Percentiles rank a stretch among this genome's conserved stretches.
phyloP scores from a whole-genome alignment of 495 filamentous ascomycete species.

The Amphirosellinia nigrospora region DNA sequence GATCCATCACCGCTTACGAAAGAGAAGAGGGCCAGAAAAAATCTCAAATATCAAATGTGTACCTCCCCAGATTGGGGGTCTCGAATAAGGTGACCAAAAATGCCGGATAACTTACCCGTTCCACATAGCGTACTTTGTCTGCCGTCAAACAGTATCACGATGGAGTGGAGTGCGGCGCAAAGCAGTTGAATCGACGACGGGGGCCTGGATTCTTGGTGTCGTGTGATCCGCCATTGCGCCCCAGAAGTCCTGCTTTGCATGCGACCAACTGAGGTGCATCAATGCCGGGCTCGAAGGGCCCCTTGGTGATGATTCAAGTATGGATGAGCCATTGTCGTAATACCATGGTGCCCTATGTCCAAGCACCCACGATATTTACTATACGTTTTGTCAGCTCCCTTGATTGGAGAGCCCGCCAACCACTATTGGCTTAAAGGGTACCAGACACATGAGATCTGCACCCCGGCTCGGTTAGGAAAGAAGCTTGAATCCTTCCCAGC shows the following conservation, averaged over 20 bases:
- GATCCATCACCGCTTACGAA: conserved; percentile 18
- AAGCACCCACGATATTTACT: background rate
- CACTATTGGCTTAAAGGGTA: background rate
- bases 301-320: background rate
- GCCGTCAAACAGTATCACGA: conserved; percentile 10
- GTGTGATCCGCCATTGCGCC: conserved; percentile 18
- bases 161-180: conserved; percentile 3
- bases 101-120: conserved; percentile 18
- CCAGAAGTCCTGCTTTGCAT: conserved; percentile 12
- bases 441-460: conserved; percentile 25
- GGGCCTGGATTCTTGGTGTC: conserved; percentile 22
- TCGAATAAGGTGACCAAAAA: background rate
- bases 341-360: no score
- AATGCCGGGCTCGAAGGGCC: background rate
- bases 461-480: conserved; percentile 34
- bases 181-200: background rate
- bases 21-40: conserved; percentile 7
- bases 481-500: conserved; percentile 41
- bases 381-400: conserved; percentile 6
- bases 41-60: conserved; percentile 22
- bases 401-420: background rate
- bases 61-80: conserved; percentile 11
- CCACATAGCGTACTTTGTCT: conserved; percentile 3
- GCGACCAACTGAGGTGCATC: background rate
- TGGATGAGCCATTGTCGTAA: background rate